These are phyloP conservation scores for Stygiomarasmius scandens DNA, from an alignment of 1,284 basidiomycete species.

Conservation along the genomic window DNA sequence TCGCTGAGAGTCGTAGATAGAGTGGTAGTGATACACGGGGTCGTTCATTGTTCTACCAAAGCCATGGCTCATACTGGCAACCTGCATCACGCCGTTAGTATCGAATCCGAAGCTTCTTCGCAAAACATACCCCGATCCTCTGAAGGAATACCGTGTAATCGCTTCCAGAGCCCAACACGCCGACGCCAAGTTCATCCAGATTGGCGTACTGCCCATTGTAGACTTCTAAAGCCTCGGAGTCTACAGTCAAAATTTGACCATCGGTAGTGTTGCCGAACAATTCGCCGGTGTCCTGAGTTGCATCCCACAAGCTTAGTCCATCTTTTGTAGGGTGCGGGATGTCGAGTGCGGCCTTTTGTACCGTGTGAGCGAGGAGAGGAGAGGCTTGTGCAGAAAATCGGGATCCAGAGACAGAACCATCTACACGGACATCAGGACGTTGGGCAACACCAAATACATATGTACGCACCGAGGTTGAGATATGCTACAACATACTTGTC, in stretches of 20 bases:
- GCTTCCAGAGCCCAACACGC: slow-evolving; percentile 58
- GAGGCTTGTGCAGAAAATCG: slow-evolving; percentile 54
- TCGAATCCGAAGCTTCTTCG: neutral
- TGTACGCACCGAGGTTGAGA: slow-evolving; percentile 63
- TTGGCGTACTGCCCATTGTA: neutral
- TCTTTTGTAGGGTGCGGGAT: slow-evolving; percentile 54
- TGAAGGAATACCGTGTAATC: slow-evolving; percentile 79
- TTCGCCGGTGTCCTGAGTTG: slow-evolving; percentile 42
- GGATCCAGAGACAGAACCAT: slow-evolving; percentile 66
- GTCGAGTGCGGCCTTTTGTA: slow-evolving; percentile 59
- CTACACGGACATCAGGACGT: slow-evolving; percentile 31
- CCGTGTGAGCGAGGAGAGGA: slow-evolving; percentile 71
- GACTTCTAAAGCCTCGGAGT: slow-evolving; percentile 14
- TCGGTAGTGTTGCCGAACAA: slow-evolving; percentile 33
- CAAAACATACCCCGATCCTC: slow-evolving; percentile 45
- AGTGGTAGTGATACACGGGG: slow-evolving; percentile 78
- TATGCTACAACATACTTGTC: slow-evolving; percentile 73
- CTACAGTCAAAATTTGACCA: slow-evolving; percentile 1
- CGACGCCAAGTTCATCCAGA: slow-evolving; percentile 26
- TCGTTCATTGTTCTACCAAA: slow-evolving; percentile 52
- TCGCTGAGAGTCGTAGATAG: slow-evolving; percentile 72
- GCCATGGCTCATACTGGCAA: slow-evolving; percentile 56
- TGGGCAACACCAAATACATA: slow-evolving; percentile 12
- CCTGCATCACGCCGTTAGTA: slow-evolving; percentile 29
- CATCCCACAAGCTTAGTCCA: slow-evolving; percentile 52